Evolutionary conservation across 495 filamentous ascomycete species (phyloP), one percentile per base, ranked within the genome.

Genomic region (Astrothelium macrocarpum): DNA sequence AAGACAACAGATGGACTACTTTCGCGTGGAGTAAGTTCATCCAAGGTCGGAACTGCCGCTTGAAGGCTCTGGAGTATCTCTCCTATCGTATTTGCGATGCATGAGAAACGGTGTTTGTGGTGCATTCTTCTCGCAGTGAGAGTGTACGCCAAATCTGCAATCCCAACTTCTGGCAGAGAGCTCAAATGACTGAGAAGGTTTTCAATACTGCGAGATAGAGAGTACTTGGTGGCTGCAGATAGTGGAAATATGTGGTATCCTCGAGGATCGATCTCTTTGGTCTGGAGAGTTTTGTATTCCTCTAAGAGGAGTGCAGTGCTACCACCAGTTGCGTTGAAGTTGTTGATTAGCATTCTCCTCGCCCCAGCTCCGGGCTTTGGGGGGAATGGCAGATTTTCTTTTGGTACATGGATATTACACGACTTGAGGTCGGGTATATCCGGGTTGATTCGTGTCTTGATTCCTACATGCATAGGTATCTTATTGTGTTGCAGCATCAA

Each of bases 291-390:
- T 5, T 5, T 14, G 34, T 5, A 39, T 5, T 89, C 86, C 70
- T 89, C 84, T 14, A 89, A 59, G 16, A 89, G 65, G 29, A 82
- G 63, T 28, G 74, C 77, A 14, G 78, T 81, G 60, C 80, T 83
- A 45, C 82, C 78, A 65, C 80, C 78, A 12, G 83, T 80, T 9
- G 83, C 80, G 29, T 82, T 82, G 72, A 88, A 87, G 73, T 91
- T 91, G 68, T 84, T 86, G 36, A 91, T 71, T 14, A 39, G 14
- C 5, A 39, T 39, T 5, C 34, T 5, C 14, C 34, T 39, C 34
- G 34, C 5, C 34, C 14, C 14, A n/a, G n/a, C n/a, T 5, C 34
- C 34, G 72, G 25, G 58, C 60, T 28, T 64, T 46, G 2, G 65
- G 64, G 20, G 70, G 66, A 49, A 73, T 66, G 18, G 61, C 49